phyloP scores from a whole-genome alignment of 2,329 filamentous ascomycete genomes.

The Sclerotinia spermophila region DNA sequence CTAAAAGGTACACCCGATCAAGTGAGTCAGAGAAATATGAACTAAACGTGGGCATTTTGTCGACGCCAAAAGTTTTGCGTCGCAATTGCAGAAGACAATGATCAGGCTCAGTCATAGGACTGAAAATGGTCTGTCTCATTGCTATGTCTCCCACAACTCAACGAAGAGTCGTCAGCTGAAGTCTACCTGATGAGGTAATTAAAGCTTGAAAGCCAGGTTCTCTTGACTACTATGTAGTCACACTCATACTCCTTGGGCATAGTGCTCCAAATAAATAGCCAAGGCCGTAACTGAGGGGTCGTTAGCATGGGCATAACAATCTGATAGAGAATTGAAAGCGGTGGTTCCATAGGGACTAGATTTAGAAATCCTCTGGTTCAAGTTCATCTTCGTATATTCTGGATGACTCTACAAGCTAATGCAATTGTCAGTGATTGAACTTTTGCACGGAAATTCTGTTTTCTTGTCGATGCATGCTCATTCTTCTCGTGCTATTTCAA shows the following conservation, averaged over 20 bases:
- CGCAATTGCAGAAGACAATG: neutral
- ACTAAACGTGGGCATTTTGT: neutral
- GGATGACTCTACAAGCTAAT: too few species aligned
- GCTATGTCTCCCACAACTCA: rapidly evolving
- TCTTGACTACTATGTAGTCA: neutral
- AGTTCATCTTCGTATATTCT: too few species aligned
- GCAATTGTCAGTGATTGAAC: too few species aligned
- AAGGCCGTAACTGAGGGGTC: neutral
- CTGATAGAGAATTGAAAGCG: neutral
- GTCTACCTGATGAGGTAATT: neutral
- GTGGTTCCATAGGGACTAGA: neutral
- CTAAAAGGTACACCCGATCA: neutral
- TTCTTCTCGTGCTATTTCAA: too few species aligned
- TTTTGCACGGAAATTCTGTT: too few species aligned
- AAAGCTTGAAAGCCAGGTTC: neutral
- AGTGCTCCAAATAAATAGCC: neutral
- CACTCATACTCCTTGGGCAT: neutral
- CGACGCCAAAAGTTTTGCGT: neutral
- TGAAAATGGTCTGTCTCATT: neutral
- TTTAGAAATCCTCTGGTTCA: neutral
- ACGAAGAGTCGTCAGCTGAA: neutral
- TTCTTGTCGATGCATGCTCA: too few species aligned
- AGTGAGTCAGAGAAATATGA: neutral
- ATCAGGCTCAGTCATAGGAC: neutral
- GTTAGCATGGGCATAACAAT: neutral